phyloP scores from a whole-genome alignment of 2,329 filamentous ascomycete species.

The Fusarium goolgardi region DNA sequence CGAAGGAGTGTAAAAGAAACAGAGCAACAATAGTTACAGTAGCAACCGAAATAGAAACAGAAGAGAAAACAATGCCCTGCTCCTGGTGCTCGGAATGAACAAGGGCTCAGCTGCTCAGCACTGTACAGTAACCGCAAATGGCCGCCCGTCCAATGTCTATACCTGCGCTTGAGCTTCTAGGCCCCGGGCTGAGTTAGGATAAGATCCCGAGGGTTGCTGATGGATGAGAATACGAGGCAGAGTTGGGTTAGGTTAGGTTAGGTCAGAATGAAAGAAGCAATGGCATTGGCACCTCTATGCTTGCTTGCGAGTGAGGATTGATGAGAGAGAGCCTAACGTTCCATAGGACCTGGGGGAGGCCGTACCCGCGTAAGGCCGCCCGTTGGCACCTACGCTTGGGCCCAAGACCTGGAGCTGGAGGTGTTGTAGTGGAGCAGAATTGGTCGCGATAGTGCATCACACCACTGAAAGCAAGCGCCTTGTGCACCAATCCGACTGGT shows the following conservation, averaged over 20 bases:
- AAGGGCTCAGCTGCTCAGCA: constrained; percentile 21
- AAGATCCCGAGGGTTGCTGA: constrained; percentile 28
- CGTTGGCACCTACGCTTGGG: constrained; percentile 32
- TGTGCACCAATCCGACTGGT: constrained; percentile 52
- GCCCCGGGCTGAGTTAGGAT: constrained; percentile 41
- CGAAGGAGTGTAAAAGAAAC: constrained; percentile 48
- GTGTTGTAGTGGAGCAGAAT: constrained; percentile 32
- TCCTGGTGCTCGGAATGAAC: constrained; percentile 34
- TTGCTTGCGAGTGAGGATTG: background rate
- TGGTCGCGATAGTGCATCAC: constrained; percentile 45
- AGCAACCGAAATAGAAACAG: constrained; percentile 35
- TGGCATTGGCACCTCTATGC: background rate
- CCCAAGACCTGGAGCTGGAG: constrained; percentile 23
- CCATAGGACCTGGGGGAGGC: constrained; percentile 26
- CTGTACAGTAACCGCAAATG: constrained; percentile 5
- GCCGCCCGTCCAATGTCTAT: constrained; percentile 18
- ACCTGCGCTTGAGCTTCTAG: constrained; percentile 39
- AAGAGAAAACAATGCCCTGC: constrained; percentile 40
- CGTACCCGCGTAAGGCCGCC: constrained; percentile 38
- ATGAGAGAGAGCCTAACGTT: background rate
- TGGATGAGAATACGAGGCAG: constrained; percentile 30
- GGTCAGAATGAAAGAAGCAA: constrained; percentile 37
- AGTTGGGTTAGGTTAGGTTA: constrained; percentile 16
- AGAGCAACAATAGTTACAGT: constrained; percentile 26
- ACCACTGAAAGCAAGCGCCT: constrained; percentile 54